Conservation (phyloP, 208 protist genomes). For the Phytomonas sp. region DNA sequence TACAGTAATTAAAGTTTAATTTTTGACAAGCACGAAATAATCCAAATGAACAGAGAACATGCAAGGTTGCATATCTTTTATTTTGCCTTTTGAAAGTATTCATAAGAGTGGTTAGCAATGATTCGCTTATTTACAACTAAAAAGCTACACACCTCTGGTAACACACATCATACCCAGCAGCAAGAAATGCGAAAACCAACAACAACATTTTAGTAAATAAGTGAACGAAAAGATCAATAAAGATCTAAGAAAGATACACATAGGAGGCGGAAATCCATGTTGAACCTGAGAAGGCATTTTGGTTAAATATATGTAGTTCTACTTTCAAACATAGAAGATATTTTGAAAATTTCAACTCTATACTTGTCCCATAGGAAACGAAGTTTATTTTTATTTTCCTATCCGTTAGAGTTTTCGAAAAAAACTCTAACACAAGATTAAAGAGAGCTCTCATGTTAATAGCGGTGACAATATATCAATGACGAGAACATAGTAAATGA, state of each 20-base stretch:
- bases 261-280: not conserved
- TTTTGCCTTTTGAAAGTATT: not conserved
- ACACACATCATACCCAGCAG: not conserved
- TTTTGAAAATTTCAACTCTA: not conserved
- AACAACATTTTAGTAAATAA: not conserved
- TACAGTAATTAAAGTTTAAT: not conserved
- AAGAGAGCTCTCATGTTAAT: not conserved
- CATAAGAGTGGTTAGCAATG: not conserved
- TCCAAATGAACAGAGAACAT: conserved; percentile 3
- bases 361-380: not conserved
- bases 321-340: not conserved
- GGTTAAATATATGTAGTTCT: not conserved
- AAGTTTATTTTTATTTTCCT: not conserved
- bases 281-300: not conserved
- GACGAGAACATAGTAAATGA: not conserved
- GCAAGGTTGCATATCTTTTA: not conserved
- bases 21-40: not conserved
- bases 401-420: not conserved
- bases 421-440: not conserved
- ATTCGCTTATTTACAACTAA: not conserved
- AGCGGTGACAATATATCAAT: not conserved
- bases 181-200: not conserved
- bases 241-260: conserved; percentile 7
- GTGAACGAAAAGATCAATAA: conserved; percentile 5
- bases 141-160: not conserved